Base-by-base conservation (phyloP, 257 asterid genomes). In the Salvia hispanica region DNA sequence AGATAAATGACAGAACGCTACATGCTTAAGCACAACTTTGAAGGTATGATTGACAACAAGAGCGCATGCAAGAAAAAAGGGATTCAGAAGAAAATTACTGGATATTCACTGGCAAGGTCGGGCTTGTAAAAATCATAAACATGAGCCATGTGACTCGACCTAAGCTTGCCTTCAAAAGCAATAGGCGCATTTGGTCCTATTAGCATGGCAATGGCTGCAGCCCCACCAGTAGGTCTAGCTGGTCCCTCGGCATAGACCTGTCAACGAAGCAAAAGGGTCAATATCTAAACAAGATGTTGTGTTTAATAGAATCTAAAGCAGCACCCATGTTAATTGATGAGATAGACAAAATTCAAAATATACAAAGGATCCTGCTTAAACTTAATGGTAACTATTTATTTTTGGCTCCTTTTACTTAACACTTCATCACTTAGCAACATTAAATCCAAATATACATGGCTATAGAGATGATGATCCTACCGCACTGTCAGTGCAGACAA, bases 171-270 rank as follows among this genome's bases (percentile, higher is more conserved):
- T 78, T 94, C 99, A 40, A 94, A 94, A 66, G 79, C 85, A 72
- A 94, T 87, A 16, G 99, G 98, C 79, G 99, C 99, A 83, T 94
- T 85, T 39, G 98, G 97, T 43, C 99, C 98, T n/a, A 94, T 74
- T 31, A 94, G 89, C 93, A 94, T 91, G 78, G 98, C 99, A 78
- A 94, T 64, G 16, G 99, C 96, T 65, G 95, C 99, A 68, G 99
- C 99, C 63, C 99, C 99, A 37, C 99, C 99, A 39, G 99, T 94
- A 58, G 99, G 98, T 70, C 99, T 82, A 75, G 99, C 99, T 18
- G 99, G 96, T 12, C 99, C 99, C 83, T 91, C 98, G 1, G 99
- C 99, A 76, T 94, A 94, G 65, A 94, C 98, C 99, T 94, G 79
- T 80, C 31, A 79, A 79, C 25, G 51, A 72, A 72, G 63, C 61